Percentiles rank a stretch among this genome's conserved stretches.
Conservation (phyloP, 305 asterid species). For the Solanum hybrid region DNA sequence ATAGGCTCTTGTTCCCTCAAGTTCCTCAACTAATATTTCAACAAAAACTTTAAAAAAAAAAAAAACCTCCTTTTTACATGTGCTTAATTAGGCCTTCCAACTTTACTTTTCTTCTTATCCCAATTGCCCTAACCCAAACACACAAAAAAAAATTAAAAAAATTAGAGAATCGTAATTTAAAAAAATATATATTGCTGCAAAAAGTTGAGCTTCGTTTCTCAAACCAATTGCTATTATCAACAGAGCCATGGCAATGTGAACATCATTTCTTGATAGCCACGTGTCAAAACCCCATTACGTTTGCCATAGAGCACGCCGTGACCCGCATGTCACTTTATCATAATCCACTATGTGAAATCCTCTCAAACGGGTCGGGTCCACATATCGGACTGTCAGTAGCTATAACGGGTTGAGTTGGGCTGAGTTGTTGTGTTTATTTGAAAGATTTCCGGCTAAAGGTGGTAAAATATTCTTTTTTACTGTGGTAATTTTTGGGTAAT, state of each 20-base stretch:
- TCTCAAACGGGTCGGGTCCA: neutral
- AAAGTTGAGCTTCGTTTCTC: neutral
- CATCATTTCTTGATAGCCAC: neutral
- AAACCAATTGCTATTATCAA: neutral
- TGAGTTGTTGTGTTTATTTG: neutral
- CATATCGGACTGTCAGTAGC: neutral
- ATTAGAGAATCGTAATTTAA: neutral
- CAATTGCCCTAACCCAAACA: neutral
- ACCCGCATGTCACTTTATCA: slow-evolving; percentile 2
- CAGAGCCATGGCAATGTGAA: neutral
- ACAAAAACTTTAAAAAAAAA: neutral
- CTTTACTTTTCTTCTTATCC: neutral
- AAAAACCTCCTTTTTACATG: neutral
- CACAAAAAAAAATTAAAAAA: neutral
- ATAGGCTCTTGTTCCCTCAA: neutral
- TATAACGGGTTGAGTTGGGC: too few relatives aligned
- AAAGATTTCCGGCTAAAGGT: neutral
- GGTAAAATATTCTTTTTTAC: neutral
- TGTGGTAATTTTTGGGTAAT: neutral
- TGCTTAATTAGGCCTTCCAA: neutral
- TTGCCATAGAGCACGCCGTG: slow-evolving; percentile 2
- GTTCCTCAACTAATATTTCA: neutral
- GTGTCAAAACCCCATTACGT: slow-evolving; percentile 3
- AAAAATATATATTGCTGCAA: neutral
- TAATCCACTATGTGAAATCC: slow-evolving; percentile 4